These are phyloP conservation scores for Saccharomyces mikatae DNA, from an alignment of 805 yeast genomes.

Conservation along the genomic window DNA sequence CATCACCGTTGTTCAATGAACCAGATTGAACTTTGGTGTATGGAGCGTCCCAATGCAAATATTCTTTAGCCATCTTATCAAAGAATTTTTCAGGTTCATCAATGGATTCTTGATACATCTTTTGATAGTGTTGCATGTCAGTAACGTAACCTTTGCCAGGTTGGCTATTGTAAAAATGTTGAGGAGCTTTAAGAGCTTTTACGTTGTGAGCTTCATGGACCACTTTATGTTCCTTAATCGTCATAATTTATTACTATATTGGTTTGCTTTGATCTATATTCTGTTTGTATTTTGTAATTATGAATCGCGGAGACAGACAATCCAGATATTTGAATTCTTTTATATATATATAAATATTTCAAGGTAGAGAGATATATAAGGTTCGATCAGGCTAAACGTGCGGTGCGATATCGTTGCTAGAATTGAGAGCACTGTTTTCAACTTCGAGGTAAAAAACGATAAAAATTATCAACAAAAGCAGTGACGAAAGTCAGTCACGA, in stretches of 20 bases:
- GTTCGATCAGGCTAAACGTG: background rate
- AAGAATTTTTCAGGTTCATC: conserved; percentile 76
- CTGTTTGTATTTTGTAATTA: background rate
- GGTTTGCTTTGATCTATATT: background rate
- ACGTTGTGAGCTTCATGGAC: conserved; percentile 37
- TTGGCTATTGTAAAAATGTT: conserved; percentile 34
- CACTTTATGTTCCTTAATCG: conserved; percentile 26
- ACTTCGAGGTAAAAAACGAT: background rate
- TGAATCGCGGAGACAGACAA: background rate
- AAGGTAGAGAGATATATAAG: background rate
- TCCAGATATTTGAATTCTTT: background rate
- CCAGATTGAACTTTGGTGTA: conserved; percentile 47
- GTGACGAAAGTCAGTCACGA: background rate
- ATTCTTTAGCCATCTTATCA: conserved; percentile 66
- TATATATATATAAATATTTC: background rate
- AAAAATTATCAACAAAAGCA: conserved; percentile 2
- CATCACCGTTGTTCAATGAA: conserved; percentile 63
- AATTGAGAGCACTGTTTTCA: background rate
- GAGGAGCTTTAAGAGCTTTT: conserved; percentile 30
- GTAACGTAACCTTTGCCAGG: conserved; percentile 42
- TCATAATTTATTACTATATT: conserved; percentile 7
- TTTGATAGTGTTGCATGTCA: conserved; percentile 59
- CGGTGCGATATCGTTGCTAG: background rate
- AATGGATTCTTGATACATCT: conserved; percentile 71
- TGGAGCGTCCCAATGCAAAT: conserved; percentile 70